Percentiles rank a stretch among this genome's conserved stretches.
These are phyloP conservation scores for Bifiguratus adelaidae DNA, from an alignment of 192 early-diverging fungal genomes.

Conservation along the genomic window DNA sequence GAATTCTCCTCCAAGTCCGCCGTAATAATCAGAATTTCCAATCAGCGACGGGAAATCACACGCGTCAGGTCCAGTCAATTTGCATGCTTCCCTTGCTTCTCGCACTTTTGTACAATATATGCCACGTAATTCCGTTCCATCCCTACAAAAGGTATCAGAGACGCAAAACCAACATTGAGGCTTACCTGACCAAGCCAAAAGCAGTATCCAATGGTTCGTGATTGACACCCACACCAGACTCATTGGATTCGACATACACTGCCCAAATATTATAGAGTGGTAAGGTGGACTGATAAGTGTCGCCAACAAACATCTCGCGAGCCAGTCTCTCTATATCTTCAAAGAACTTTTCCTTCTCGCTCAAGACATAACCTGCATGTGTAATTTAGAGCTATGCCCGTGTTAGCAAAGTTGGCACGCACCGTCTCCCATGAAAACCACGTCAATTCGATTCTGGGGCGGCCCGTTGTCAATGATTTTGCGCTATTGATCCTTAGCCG, in stretches of 20 bases:
- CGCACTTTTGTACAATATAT: constrained; percentile 38
- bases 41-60: constrained; percentile 52
- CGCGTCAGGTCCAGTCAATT: constrained; percentile 29
- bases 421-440: constrained; percentile 52
- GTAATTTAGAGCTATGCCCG: neutral
- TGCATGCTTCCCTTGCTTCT: constrained; percentile 35
- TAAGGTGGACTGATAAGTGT: constrained; percentile 37
- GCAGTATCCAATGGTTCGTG: constrained; percentile 37
- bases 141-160: too few species aligned
- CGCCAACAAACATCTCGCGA: constrained; percentile 41
- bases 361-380: constrained; percentile 33
- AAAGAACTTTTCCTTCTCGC: constrained; percentile 35
- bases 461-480: constrained; percentile 37
- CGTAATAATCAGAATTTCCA: constrained; percentile 48
- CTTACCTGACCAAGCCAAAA: too few species aligned
- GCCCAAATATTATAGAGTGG: constrained; percentile 50
- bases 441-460: constrained; percentile 40
- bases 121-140: constrained; percentile 50
- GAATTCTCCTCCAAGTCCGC: constrained; percentile 53
- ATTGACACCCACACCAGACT: constrained; percentile 40
- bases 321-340: constrained; percentile 38
- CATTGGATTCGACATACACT: constrained; percentile 30
- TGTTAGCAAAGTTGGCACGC: neutral
- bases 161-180: too few species aligned
- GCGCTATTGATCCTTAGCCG: constrained; percentile 10